Conservation (phyloP, 2,329 filamentous ascomycete genomes). For the Xylariaceae sp. region DNA sequence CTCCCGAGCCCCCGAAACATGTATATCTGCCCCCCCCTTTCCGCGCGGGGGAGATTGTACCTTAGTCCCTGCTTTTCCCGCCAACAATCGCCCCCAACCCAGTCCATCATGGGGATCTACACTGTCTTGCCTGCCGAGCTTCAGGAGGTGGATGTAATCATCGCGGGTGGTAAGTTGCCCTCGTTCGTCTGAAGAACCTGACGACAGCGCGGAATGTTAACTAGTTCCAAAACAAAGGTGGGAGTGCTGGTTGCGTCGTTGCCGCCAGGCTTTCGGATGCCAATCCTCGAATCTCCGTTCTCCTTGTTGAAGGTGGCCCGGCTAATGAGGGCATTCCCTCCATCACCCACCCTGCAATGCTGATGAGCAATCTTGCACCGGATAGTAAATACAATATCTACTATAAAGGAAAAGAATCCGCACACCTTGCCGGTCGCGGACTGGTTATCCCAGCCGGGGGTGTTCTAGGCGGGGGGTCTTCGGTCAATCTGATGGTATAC, state of each 20-base stretch:
- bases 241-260: constrained; percentile 18
- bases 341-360: constrained; percentile 10
- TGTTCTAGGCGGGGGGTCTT: constrained; percentile 49
- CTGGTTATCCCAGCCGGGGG: constrained; percentile 24
- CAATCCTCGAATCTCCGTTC: constrained; percentile 13
- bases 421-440: constrained; percentile 4
- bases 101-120: constrained; percentile 15
- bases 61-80: no score
- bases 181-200: not conserved
- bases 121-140: constrained; percentile 10
- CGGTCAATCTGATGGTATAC: constrained; percentile 42
- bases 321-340: constrained; percentile 8
- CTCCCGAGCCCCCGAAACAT: no score
- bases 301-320: constrained; percentile 17
- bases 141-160: constrained; percentile 17
- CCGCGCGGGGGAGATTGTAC: no score
- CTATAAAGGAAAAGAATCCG: constrained; percentile 5
- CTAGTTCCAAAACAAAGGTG: constrained; percentile 5
- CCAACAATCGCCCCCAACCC: no score
- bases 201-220: not conserved
- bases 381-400: constrained; percentile 1
- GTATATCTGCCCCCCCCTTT: no score
- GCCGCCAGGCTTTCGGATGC: constrained; percentile 19
- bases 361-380: constrained; percentile 8
- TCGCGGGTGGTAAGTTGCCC: constrained; percentile 17